A percentile compares a stretch with the other conserved stretches of the same genome.
phyloP scores from a whole-genome alignment of 2,329 filamentous ascomycete genomes.

The Stromatinia cepivora region DNA sequence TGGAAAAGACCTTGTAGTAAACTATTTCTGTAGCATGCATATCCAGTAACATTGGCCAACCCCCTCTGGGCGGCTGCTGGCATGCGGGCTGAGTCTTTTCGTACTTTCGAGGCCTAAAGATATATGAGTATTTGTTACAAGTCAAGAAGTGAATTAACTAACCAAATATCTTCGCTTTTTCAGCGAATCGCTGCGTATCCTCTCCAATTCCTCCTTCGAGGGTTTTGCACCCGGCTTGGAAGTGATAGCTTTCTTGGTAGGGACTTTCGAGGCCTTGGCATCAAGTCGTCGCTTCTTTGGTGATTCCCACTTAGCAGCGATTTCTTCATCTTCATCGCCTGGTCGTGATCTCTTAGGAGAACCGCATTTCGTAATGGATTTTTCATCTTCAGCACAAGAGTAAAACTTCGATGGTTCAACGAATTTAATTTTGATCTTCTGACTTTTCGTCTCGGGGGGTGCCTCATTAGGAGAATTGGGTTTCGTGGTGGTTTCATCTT shows the following conservation, averaged over 20 bases:
- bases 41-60: conserved; percentile 36
- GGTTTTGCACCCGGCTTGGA: not conserved
- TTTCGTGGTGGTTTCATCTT: not conserved
- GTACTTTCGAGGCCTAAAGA: conserved; percentile 7
- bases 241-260: not conserved
- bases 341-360: not conserved
- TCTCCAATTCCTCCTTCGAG: conserved; percentile 11
- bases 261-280: not conserved
- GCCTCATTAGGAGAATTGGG: not conserved
- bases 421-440: not conserved
- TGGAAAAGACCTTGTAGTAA: conserved; percentile 42
- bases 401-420: not conserved
- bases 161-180: conserved; percentile 13
- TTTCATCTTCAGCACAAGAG: not conserved
- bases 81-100: conserved; percentile 30
- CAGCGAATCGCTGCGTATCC: conserved; percentile 3
- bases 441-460: not conserved
- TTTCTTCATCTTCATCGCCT: conserved; percentile 12
- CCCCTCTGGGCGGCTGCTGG: conserved; percentile 34
- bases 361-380: not conserved
- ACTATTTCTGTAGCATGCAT: conserved; percentile 41
- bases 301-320: not conserved
- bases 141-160: not conserved
- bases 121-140: not conserved
- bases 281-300: not conserved